phyloP scores from a whole-genome alignment of 345 rosid genomes.

The Ailanthus altissimus region DNA sequence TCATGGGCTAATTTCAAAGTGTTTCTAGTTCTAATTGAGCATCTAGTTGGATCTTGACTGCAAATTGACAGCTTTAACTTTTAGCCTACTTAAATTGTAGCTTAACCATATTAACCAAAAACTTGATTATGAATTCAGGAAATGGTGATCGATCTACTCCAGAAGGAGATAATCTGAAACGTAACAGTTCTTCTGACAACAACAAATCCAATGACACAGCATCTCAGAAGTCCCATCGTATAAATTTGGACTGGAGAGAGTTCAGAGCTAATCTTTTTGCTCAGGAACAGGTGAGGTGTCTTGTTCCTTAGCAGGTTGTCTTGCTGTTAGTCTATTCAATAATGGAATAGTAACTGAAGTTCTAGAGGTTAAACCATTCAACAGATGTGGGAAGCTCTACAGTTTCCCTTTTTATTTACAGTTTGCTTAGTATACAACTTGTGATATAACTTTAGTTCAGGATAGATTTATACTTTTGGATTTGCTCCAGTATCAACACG shows the following conservation, averaged over 20 bases:
- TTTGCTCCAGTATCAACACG: neutral
- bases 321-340: neutral
- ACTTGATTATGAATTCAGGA: slow-evolving; percentile 36
- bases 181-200: slow-evolving; percentile 51
- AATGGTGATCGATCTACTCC: slow-evolving; percentile 51
- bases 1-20: neutral
- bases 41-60: neutral
- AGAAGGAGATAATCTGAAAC: slow-evolving; percentile 61
- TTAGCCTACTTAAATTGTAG: neutral
- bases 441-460: neutral
- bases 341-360: neutral
- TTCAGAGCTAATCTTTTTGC: slow-evolving; percentile 78
- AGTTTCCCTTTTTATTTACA: neutral
- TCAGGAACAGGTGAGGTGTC: slow-evolving; percentile 67
- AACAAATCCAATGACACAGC: slow-evolving; percentile 55
- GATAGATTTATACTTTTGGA: neutral
- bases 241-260: slow-evolving; percentile 78
- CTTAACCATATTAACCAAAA: neutral
- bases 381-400: neutral
- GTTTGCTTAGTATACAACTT: neutral
- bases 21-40: neutral
- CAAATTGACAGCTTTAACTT: neutral
- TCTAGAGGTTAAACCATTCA: neutral
- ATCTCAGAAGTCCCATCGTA: slow-evolving; percentile 52
- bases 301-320: neutral